Evolutionary conservation across 805 yeast species (phyloP).

Genomic region (Ogataea henricii): DNA sequence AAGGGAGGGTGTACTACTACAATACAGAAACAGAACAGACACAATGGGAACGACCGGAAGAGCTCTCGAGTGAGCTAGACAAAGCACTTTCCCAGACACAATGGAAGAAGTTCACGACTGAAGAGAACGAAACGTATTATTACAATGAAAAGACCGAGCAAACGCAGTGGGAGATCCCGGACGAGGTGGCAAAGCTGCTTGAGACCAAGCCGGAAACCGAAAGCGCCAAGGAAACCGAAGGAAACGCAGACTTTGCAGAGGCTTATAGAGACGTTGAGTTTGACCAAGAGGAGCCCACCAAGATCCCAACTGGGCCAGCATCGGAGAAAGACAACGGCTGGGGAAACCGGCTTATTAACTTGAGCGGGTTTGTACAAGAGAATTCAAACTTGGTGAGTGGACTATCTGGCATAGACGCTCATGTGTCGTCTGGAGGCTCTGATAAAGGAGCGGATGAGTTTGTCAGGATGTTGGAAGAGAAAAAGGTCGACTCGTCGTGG

Average conservation of each 20-base stretch:
- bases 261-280: constrained; percentile 21
- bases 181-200: constrained; percentile 36
- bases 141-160: constrained; percentile 63
- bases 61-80: constrained; percentile 40
- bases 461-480: constrained; percentile 51
- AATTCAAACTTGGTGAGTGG: constrained; percentile 3
- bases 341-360: constrained; percentile 18
- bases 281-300: constrained; percentile 1
- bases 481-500: constrained; percentile 72
- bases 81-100: constrained; percentile 49
- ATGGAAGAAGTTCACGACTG: constrained; percentile 53
- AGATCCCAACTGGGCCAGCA: background rate
- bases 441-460: constrained; percentile 39
- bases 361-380: constrained; percentile 8
- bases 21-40: constrained; percentile 66
- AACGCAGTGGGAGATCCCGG: constrained; percentile 83
- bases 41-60: constrained; percentile 80
- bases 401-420: constrained; percentile 3
- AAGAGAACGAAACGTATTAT: constrained; percentile 67
- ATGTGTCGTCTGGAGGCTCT: constrained; percentile 4
- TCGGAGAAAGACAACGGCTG: background rate
- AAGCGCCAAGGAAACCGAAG: background rate
- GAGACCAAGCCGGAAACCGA: constrained; percentile 3
- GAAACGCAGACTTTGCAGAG: background rate
- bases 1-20: constrained; percentile 73